Base-by-base conservation (phyloP, 164 flowering plant genomes). In the Litsea cubeba region DNA sequence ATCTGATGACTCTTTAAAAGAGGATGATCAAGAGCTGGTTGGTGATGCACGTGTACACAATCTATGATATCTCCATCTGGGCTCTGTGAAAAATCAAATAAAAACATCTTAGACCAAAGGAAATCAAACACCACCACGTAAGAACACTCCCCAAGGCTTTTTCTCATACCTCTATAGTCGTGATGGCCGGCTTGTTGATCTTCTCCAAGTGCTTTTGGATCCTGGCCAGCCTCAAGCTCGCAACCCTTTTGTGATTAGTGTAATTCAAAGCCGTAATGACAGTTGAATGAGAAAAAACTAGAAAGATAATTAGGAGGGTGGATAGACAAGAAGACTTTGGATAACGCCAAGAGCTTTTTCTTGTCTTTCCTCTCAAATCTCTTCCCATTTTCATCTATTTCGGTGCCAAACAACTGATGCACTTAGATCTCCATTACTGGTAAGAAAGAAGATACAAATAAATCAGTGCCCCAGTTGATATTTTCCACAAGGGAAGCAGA, bases 11-110 rank as follows among this genome's bases (percentile, higher is more conserved):
- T 90, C 86, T 88, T 90, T 26, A 95, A 76, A 50, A 93, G 95
- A 7, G 99, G 99, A 73, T 95, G 97, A 84, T 95, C 97, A n/a
- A 95, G 86, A 80, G 98, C 97, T 40, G 96, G 97, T 71, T 95
- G 99, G 64, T 82, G 88, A 84, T 81, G 87, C 74, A 76, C 88
- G 58, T 85, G 95, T 71, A 95, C 89, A 79, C 99, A 95, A 79
- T 93, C 98, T 70, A 95, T 92, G 49, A 89, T 80, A 83, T 95
- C 99, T 78, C 98, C 98, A 83, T 95, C 99, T 58, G 95, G 90
- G 83, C 99, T 91, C 99, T 95, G 86, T 35, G 25, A 3, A 69
- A 69, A 69, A 68, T 64, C 12, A 60, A 46, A 14, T 6, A 68
- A 54, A 50, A 58, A 12, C 12, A 46, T 23, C 0, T 10, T 58